Evolutionary conservation across 2,329 filamentous ascomycete species (phyloP).

Genomic region (Paramyrothecium sp.): DNA sequence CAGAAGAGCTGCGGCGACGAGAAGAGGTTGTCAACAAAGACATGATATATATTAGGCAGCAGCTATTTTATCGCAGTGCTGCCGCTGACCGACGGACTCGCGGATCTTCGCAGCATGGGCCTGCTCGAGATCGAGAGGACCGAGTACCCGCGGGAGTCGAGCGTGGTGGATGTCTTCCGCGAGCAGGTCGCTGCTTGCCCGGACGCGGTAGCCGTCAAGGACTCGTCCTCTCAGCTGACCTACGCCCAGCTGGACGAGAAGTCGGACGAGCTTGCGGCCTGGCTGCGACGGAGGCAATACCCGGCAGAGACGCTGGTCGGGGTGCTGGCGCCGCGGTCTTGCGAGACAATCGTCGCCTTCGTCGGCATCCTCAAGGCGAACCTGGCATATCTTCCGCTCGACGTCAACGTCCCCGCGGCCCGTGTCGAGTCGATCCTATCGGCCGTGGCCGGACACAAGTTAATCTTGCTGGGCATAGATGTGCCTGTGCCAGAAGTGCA

Average conservation of each 20-base stretch:
- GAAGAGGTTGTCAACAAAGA: no score
- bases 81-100: no score
- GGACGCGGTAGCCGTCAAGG: conserved; percentile 13
- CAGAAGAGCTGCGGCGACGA: no score
- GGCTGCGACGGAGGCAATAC: conserved; percentile 7
- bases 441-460: no score
- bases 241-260: conserved; percentile 14
- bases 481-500: no score
- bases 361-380: conserved; percentile 14
- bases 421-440: conserved; percentile 10
- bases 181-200: conserved; percentile 14
- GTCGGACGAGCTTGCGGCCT: conserved; percentile 14
- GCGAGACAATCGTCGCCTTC: conserved; percentile 9
- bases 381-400: conserved; percentile 14
- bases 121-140: no score
- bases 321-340: conserved; percentile 7
- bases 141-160: no score
- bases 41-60: no score
- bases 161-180: conserved; percentile 21
- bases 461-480: not conserved
- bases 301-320: conserved; percentile 6
- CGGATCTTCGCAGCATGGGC: no score
- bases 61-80: no score
- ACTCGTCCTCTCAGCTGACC: conserved; percentile 9
- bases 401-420: conserved; percentile 9